A percentile compares a stretch with the other conserved stretches of the same genome.
Evolutionary conservation across 495 filamentous ascomycete genomes (phyloP).

Genomic region (Lineolata rhizophorae): DNA sequence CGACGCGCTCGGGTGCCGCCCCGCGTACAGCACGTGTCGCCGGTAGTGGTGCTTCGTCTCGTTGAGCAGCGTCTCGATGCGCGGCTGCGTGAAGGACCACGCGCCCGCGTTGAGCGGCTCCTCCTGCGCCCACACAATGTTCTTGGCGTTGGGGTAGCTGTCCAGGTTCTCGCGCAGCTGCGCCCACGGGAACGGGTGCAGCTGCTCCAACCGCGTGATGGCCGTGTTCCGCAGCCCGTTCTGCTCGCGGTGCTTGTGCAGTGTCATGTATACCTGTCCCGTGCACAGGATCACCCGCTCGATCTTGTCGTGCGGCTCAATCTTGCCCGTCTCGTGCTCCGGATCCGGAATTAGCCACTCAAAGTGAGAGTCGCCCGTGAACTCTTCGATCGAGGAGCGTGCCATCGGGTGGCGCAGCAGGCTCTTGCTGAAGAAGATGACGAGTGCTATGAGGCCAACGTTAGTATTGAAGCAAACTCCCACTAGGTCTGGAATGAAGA

Average conservation of each 20-base stretch:
- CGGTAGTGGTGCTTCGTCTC: slow-evolving; percentile 71
- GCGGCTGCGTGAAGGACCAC: slow-evolving; percentile 87
- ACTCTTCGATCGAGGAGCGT: slow-evolving; percentile 72
- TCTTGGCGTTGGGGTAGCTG: slow-evolving; percentile 85
- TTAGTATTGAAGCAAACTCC: slow-evolving; percentile 16
- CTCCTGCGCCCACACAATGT: slow-evolving; percentile 91
- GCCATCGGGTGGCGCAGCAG: slow-evolving; percentile 81
- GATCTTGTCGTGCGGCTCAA: slow-evolving; percentile 67
- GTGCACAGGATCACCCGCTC: slow-evolving; percentile 86
- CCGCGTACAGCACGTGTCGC: slow-evolving; percentile 93
- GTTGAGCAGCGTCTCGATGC: slow-evolving; percentile 90
- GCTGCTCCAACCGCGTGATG: slow-evolving; percentile 88
- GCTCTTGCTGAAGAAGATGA: slow-evolving; percentile 94
- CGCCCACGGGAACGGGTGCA: slow-evolving; percentile 97
- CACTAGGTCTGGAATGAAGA: not conserved
- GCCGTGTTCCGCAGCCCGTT: slow-evolving; percentile 71
- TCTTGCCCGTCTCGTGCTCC: slow-evolving; percentile 46
- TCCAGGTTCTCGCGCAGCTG: slow-evolving; percentile 90
- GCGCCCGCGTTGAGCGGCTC: slow-evolving; percentile 92
- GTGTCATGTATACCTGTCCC: slow-evolving; percentile 79
- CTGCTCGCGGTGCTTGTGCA: slow-evolving; percentile 73
- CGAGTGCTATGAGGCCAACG: slow-evolving; percentile 37
- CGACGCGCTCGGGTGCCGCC: slow-evolving; percentile 68
- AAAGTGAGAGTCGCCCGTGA: slow-evolving; percentile 82
- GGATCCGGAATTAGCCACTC: slow-evolving; percentile 83